Evolutionary conservation across 2,329 filamentous ascomycete genomes (phyloP), one percentile per base, ranked within the genome.

Genomic region (Cadophora malorum): DNA sequence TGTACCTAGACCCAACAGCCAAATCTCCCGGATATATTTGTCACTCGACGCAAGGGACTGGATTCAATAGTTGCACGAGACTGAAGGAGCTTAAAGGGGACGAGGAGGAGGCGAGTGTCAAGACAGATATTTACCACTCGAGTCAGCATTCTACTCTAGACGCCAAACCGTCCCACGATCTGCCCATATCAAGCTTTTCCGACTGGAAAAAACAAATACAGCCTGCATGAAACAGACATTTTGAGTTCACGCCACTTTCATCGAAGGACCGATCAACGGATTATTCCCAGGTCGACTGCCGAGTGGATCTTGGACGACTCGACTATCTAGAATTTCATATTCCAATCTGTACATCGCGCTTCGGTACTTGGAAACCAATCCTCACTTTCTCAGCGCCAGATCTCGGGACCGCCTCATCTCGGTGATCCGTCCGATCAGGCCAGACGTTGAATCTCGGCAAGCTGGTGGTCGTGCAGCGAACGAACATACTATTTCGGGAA

Each of bases 81-180:
- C 16, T 19, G 33, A n/a, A 38, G 33, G 33, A 41, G 55, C 35
- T 21, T 1, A 41, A 14, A 59, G 33, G 55, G 55, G 35, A 59
- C 23, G 56, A 45, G 56, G 35, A 23, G 55, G 33, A 59, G 21
- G 56, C 21, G 56, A 25, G 56, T 28, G 21, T 41, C 21, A 21
- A 59, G 33, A 25, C 10, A 28, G 21, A 16, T 25, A 23, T 10
- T 14, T 8, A 23, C n/a, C 38, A 28, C 33, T 21, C 10, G 33
- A 59, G 35, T 59, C 56, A 59, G 21, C 35, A 45, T 10, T 41
- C 55, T 25, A 28, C 33, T 58, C 55, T 16, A 38, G 33, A 58
- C n/a, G 55, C n/a, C 33, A 8, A 12, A 7, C 33, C 21, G 45
- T 25, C 21, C 35, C 35, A 25, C n/a, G 28, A 2, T 25, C n/a